Evolutionary conservation across 768 basidiomycete species (phyloP).

Genomic region (Psilocybe cyanescens): DNA sequence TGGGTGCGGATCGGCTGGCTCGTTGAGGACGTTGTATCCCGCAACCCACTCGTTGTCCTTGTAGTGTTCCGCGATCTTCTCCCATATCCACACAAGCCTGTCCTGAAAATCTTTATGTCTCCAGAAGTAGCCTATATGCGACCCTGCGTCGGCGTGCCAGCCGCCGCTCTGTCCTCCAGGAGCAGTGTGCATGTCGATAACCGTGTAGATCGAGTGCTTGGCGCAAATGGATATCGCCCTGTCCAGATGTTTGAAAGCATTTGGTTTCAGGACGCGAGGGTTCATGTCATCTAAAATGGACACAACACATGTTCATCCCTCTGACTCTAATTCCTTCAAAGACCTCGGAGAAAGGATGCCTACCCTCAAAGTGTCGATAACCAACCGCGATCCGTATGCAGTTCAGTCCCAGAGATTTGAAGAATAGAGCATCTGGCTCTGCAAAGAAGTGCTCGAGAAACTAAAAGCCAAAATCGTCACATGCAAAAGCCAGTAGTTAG

Average conservation of each 20-base stretch:
- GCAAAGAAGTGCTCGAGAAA: slow-evolving; percentile 84
- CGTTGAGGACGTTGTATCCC: slow-evolving; percentile 86
- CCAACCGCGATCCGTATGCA: slow-evolving; percentile 78
- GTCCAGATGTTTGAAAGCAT: slow-evolving; percentile 85
- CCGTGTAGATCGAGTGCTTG: slow-evolving; percentile 72
- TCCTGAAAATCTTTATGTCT: slow-evolving; percentile 85
- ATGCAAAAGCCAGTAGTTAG: not conserved
- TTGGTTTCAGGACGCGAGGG: slow-evolving; percentile 74
- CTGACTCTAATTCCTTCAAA: too few relatives aligned
- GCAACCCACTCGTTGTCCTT: slow-evolving; percentile 79
- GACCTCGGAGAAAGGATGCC: not conserved
- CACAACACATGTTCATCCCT: not conserved
- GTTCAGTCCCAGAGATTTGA: slow-evolving; percentile 78
- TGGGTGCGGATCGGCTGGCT: slow-evolving; percentile 65
- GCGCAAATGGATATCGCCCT: slow-evolving; percentile 76
- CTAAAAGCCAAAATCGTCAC: slow-evolving; percentile 33
- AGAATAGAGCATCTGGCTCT: slow-evolving; percentile 74
- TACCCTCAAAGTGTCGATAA: slow-evolving; percentile 72
- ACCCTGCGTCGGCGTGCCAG: slow-evolving; percentile 81
- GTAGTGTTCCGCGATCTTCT: slow-evolving; percentile 72
- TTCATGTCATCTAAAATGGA: slow-evolving; percentile 64
- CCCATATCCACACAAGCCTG: slow-evolving; percentile 77
- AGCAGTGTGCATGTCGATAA: slow-evolving; percentile 81
- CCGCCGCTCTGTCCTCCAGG: slow-evolving; percentile 76
- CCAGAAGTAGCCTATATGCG: slow-evolving; percentile 75